Base-by-base conservation (phyloP, 768 basidiomycete genomes). In the Phanerochaete carnosa region DNA sequence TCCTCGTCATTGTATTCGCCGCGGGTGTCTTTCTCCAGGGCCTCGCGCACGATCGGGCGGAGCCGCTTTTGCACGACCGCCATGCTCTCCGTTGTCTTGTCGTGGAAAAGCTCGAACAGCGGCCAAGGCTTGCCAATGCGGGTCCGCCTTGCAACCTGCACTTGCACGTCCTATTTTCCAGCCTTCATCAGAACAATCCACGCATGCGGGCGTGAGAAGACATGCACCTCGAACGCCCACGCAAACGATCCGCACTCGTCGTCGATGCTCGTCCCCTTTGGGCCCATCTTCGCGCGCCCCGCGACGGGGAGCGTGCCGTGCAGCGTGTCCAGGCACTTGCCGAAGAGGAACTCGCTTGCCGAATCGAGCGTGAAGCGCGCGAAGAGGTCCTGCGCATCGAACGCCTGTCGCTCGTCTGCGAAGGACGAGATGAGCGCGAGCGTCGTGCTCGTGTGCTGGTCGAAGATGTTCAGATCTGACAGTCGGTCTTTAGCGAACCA, bases 401-500 rank as follows among this genome's bases (percentile, higher is more conserved):
- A 79, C 2, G 86, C 77, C 58, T 75, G 71, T 43, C 74, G 63
- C 1, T 51, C 37, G 0, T 72, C 62, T 16, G 73, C 72, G 16
- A 78, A 66, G 7, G 75, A 64, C 13, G 81, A 79, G 23, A 88
- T 67, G 58, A 83, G 75, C 4, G 77, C 73, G 4, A 88, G 59
- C 0, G 83, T 80, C n/a, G 75, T 77, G 25, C 69, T 61, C 11
- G 80, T 75, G 62, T 87, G 80, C 46, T 72, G 74, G 64, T 89
- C 87, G 66, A 90, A 89, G 51, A 83, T 76, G 19, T 87, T 81
- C 56, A 88, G 88, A 66, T 91, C 88, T 9, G 83, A 80, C 45
- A 86, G 81, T 26, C 89, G 81, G 59, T 90, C 88, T 19, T 82
- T 80, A 13, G 87, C 81, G 68, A 91, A 90, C 73, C 89, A 91